Conservation (phyloP, 148 eudicot species). For the Diospyros kaki region DNA sequence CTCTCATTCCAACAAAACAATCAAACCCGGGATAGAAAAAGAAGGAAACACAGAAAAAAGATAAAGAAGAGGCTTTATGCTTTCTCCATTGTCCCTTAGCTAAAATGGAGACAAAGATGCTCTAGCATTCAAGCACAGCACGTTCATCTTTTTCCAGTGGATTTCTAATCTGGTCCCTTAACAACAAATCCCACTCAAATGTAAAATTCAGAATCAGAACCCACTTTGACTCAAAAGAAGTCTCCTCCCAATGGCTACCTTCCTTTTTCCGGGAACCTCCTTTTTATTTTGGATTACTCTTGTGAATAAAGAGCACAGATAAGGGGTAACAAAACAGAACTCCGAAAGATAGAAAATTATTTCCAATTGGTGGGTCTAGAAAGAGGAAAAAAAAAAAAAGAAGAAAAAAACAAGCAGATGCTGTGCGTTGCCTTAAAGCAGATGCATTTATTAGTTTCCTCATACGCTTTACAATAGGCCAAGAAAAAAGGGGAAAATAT, state of each 20-base stretch:
- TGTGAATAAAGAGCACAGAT: constrained; percentile 31
- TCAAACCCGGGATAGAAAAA: constrained; percentile 16
- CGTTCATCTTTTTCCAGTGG: constrained; percentile 21
- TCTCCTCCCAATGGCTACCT: constrained; percentile 31
- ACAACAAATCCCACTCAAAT: constrained; percentile 17
- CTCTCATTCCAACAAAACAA: constrained; percentile 18
- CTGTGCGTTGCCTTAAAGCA: constrained; percentile 62
- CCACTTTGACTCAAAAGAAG: constrained; percentile 41
- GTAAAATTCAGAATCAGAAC: constrained; percentile 41
- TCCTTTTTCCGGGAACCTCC: constrained; percentile 29
- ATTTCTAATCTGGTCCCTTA: constrained; percentile 42
- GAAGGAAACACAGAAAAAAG: constrained; percentile 12
- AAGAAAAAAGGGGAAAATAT: constrained; percentile 23
- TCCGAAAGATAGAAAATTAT: constrained; percentile 38
- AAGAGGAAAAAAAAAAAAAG: constrained; percentile 11
- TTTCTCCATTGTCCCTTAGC: constrained; percentile 29
- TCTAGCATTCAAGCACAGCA: constrained; percentile 22
- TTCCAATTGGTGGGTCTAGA: constrained; percentile 38
- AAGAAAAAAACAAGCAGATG: constrained; percentile 24
- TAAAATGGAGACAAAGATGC: constrained; percentile 40
- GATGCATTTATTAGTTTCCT: constrained; percentile 39
- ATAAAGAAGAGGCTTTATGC: constrained; percentile 22
- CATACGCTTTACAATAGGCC: constrained; percentile 55
- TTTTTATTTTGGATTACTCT: constrained; percentile 36
- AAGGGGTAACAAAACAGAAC: constrained; percentile 26